Base-by-base conservation (phyloP, 805 yeast genomes). In the Wickerhamomyces xylosicus region DNA sequence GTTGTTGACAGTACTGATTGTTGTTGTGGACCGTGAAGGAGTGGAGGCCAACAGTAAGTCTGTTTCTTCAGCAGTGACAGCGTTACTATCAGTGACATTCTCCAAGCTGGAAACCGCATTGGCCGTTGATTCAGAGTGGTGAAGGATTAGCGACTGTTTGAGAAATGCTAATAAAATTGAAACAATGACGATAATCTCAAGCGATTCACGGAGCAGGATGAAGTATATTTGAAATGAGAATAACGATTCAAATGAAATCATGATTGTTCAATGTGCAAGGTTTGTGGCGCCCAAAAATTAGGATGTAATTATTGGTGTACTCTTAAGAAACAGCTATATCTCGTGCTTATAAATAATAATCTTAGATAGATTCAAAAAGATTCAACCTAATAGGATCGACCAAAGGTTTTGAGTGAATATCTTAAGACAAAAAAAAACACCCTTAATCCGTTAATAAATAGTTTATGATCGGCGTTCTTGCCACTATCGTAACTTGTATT, bases 211-310 rank as follows among this genome's bases (percentile, higher is more conserved):
- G 19, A 82, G 57, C 28, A 81, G 77, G 38, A 82, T 82, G 54
- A 82, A 77, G 53, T 80, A 82, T 27, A 80, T 77, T 60, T 81
- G 86, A 37, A 79, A 73, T 2, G 86, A 80, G 57, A 82, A 82
- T 40, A 67, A 64, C 34, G 73, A 67, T 35, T 69, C 76, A 33
- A 64, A 52, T 25, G 29, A 25, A 4, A 25, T 11, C 29, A 25
- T 25, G 41, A 21, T 2, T 25, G n/a, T n/a, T n/a, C n/a, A n/a
- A n/a, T n/a, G n/a, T n/a, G n/a, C n/a, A n/a, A n/a, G n/a, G n/a
- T n/a, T n/a, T n/a, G n/a, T n/a, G n/a, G n/a, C n/a, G n/a, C n/a
- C n/a, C n/a, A n/a, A n/a, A n/a, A n/a, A n/a, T n/a, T n/a, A n/a
- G n/a, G n/a, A n/a, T n/a, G n/a, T n/a, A n/a, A n/a, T n/a, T n/a